phyloP scores from a whole-genome alignment of 495 filamentous ascomycete genomes.

The Pseudomonodictys pantanalensis region DNA sequence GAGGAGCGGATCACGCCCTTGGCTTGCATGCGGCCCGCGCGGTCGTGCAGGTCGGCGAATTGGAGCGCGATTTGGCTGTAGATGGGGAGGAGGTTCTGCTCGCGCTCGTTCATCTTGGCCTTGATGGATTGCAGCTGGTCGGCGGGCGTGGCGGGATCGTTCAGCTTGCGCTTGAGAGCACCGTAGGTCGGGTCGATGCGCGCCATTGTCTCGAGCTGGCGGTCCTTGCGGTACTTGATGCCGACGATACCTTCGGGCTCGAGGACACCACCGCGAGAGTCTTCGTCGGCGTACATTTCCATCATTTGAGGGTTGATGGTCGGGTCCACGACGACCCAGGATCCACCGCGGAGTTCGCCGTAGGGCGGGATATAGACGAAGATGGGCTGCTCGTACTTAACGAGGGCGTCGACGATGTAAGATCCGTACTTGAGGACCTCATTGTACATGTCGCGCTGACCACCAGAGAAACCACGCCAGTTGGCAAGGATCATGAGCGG shows the following conservation, averaged over 20 bases:
- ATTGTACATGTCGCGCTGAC: conserved; percentile 99
- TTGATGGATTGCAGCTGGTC: conserved; percentile 77
- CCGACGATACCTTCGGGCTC: conserved; percentile 97
- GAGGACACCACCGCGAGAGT: conserved; percentile 91
- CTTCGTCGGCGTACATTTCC: conserved; percentile 99
- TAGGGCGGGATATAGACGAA: conserved; percentile 98
- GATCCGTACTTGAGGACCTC: conserved; percentile 99
- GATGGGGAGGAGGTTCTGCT: conserved; percentile 83
- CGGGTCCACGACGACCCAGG: conserved; percentile 98
- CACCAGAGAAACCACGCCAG: conserved; percentile 99
- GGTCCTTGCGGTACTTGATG: conserved; percentile 97
- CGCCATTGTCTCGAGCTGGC: conserved; percentile 97
- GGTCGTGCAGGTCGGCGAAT: conserved; percentile 96
- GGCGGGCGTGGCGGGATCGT: conserved; percentile 63
- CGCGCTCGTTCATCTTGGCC: conserved; percentile 79
- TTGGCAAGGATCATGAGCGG: conserved; percentile 99
- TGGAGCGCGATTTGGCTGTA: conserved; percentile 91
- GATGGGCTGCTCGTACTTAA: conserved; percentile 97
- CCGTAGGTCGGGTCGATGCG: conserved; percentile 83
- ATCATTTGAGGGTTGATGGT: conserved; percentile 95
- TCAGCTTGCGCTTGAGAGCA: conserved; percentile 71
- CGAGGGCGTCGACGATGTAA: conserved; percentile 95
- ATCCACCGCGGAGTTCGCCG: conserved; percentile 96
- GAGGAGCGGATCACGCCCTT: conserved; percentile 87
- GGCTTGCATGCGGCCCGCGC: conserved; percentile 94